Percentiles rank a stretch among this genome's conserved stretches.
Conservation (phyloP, 2,329 filamentous ascomycete species). For the Penicillium capsulatum region DNA sequence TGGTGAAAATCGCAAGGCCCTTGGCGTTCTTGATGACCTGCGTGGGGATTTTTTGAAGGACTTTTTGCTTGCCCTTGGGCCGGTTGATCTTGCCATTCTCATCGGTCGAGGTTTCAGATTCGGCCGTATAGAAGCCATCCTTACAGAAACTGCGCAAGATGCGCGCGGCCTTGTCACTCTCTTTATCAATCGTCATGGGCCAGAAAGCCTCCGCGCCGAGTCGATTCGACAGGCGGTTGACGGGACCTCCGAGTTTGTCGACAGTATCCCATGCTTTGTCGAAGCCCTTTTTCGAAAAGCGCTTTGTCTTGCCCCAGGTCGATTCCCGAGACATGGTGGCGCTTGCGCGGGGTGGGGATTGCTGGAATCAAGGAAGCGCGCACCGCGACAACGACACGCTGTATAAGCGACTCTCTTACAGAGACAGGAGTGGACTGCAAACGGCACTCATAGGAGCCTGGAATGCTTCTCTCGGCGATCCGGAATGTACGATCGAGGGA, state of each 20-base stretch:
- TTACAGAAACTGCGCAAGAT: constrained; percentile 89
- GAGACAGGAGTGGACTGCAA: constrained; percentile 9
- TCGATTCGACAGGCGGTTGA: constrained; percentile 78
- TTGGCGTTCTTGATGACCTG: constrained; percentile 84
- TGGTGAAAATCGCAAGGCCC: constrained; percentile 89
- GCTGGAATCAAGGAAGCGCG: not conserved
- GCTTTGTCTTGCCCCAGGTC: constrained; percentile 53
- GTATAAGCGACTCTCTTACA: too few species aligned
- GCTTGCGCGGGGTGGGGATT: not conserved
- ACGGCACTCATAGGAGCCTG: constrained; percentile 13
- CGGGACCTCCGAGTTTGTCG: constrained; percentile 67
- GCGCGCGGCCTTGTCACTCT: constrained; percentile 85
- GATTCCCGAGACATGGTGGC: constrained; percentile 48
- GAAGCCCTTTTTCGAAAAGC: constrained; percentile 60
- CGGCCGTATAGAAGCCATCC: constrained; percentile 65
- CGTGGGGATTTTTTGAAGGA: constrained; percentile 78
- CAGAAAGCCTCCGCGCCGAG: constrained; percentile 78
- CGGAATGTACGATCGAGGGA: constrained; percentile 16
- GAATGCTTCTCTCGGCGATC: constrained; percentile 13
- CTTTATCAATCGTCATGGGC: constrained; percentile 79
- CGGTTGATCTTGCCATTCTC: constrained; percentile 47
- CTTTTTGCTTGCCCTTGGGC: constrained; percentile 58
- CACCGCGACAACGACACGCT: too few species aligned
- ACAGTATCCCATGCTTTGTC: constrained; percentile 66
- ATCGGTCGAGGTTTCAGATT: constrained; percentile 45